Base-by-base conservation (phyloP, 495 filamentous ascomycete species). In the Cenococcum geophilum region DNA sequence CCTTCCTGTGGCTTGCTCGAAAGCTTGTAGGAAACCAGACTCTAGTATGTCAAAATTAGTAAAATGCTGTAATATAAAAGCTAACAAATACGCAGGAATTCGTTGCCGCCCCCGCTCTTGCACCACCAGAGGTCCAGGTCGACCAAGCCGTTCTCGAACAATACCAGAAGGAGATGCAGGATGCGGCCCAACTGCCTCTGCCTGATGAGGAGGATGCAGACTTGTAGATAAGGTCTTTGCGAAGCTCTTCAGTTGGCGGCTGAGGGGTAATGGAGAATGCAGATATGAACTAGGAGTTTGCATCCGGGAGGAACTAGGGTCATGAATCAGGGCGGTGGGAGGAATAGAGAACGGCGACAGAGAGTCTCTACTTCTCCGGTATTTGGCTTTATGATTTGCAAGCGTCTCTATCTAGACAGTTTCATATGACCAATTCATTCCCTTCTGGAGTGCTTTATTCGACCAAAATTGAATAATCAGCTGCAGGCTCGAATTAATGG, bases 1-100 rank as follows among this genome's bases (percentile, higher is more conserved):
- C 95, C 62, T 99, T 99, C 89, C 85, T 99, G 63, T 99, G 95
- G 95, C 87, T 99, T 69, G 95, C 93, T 57, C 86, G 95, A 72
- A 97, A 99, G 85, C 84, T 97, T 51, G 95, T 96, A 62, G 95
- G 93, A 74, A 97, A 99, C 82, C 82, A 88, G 65, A 76, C 78
- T 66, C 79, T 99, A 75, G 91, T 96, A 81, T 68, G 89, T 81
- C 11, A 18, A 14, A 45, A 59, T 12, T 23, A 34, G 35, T n/a
- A 12, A 34, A 43, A 32, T 27, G 12, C 23, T 20, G 22, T 18
- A 10, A 45, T 2, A 45, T 45, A 55, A 32, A 27, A 18, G 18
- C 61, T 71, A 58, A 73, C 37, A 36, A 34, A 62, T 10, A 23
- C n/a, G 34, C 69, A 96, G 91, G 95, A 99, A 77, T 97, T 99